These are phyloP conservation scores for Climacium dendroides DNA, from an alignment of 225 moss, liverwort and hornwort genomes.

Conservation along the genomic window DNA sequence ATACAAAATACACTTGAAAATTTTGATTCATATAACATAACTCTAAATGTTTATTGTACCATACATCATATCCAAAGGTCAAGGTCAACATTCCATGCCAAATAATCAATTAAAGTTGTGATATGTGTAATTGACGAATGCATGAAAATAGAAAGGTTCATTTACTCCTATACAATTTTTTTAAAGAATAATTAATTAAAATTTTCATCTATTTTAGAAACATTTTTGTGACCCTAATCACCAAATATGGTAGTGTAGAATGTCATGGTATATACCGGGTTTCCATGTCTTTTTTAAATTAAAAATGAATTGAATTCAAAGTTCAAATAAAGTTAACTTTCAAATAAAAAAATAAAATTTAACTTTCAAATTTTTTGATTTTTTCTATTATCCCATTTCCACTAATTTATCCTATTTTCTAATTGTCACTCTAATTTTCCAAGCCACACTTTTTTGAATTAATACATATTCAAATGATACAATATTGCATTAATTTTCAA, in stretches of 20 bases:
- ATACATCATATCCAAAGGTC: rapidly evolving
- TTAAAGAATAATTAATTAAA: too few relatives aligned
- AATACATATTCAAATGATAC: rapidly evolving
- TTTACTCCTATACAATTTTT: neutral
- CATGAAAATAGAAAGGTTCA: too few relatives aligned
- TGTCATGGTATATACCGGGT: neutral
- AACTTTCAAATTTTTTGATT: rapidly evolving
- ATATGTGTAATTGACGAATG: too few relatives aligned
- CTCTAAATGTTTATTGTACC: neutral
- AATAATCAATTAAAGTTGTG: neutral
- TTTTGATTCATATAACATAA: neutral
- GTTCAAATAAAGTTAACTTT: too few relatives aligned
- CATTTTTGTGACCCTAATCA: rapidly evolving
- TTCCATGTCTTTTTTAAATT: neutral
- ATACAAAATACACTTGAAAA: too few relatives aligned
- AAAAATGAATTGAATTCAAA: neutral
- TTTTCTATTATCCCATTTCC: neutral
- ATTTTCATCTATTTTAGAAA: neutral
- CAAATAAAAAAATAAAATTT: too few relatives aligned
- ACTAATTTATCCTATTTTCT: rapidly evolving
- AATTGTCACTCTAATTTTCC: neutral
- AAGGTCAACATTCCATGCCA: neutral
- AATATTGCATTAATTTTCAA: rapidly evolving
- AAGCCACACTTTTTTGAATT: neutral
- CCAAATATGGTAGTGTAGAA: neutral